phyloP scores from a whole-genome alignment of 768 basidiomycete genomes.

The Suillus alpinus region DNA sequence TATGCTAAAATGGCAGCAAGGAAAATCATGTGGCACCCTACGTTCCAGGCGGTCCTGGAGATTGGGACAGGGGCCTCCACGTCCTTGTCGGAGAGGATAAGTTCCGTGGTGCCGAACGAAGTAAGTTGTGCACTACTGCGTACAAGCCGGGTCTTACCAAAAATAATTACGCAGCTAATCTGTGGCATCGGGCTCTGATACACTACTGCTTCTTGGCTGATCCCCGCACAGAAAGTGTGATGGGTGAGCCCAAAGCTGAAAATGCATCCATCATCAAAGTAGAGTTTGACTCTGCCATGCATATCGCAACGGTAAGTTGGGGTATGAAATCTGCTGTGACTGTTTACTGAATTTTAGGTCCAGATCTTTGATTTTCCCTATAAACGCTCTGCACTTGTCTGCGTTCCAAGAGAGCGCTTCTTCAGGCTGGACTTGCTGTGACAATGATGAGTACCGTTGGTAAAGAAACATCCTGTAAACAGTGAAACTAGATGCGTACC shows the following conservation, averaged over 20 bases:
- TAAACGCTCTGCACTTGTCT: conserved; percentile 18
- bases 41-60: conserved; percentile 25
- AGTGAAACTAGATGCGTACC: background rate
- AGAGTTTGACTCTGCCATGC: conserved; percentile 16
- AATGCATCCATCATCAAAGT: conserved; percentile 32
- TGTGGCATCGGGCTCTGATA: conserved; percentile 27
- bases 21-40: conserved; percentile 23
- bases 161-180: conserved; percentile 10
- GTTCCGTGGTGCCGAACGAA: conserved; percentile 40
- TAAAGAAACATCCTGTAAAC: background rate
- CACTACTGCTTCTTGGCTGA: conserved; percentile 46
- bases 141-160: background rate
- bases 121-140: conserved; percentile 26
- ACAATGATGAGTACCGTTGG: background rate
- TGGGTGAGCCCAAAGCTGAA: conserved; percentile 40
- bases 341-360: background rate
- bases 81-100: conserved; percentile 46
- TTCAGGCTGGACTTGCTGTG: conserved; percentile 22
- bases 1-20: conserved; percentile 4
- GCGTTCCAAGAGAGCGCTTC: conserved; percentile 19
- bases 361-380: conserved; percentile 27
- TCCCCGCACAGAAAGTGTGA: conserved; percentile 37
- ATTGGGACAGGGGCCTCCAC: conserved; percentile 39
- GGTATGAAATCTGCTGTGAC: no score
- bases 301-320: conserved; percentile 17